Evolutionary conservation across 371 early-diverging fungal species (phyloP).

Genomic region (Mucor velutinosus): DNA sequence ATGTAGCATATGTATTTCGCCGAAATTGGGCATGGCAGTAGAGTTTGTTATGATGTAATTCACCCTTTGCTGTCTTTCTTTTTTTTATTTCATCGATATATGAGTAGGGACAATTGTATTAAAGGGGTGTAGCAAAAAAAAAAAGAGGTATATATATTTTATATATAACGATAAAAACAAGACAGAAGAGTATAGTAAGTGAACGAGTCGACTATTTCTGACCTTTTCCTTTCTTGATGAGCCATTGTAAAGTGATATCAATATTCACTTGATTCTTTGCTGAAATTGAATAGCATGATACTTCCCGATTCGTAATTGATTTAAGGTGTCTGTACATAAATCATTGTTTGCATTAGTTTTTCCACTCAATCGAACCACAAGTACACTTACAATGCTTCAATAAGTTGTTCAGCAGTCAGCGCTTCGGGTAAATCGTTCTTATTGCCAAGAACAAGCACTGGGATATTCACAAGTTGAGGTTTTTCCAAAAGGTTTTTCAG

Average conservation of each 20-base stretch:
- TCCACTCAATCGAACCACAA: not conserved
- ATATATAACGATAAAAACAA: not conserved
- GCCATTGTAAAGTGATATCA: constrained; percentile 96
- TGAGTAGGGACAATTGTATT: not conserved
- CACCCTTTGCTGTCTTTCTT: not conserved
- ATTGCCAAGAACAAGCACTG: constrained; percentile 97
- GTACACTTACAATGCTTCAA: constrained; percentile 80
- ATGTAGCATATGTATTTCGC: not conserved
- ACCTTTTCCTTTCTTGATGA: constrained; percentile 82
- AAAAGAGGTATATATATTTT: not conserved
- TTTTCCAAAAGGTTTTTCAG: constrained; percentile 89
- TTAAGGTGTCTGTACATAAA: constrained; percentile 73
- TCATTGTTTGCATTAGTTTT: not conserved
- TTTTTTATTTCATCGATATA: not conserved
- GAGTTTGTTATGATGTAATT: not conserved
- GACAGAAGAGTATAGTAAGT: not conserved
- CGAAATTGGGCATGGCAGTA: not conserved
- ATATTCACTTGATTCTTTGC: constrained; percentile 98
- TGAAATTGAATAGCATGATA: constrained; percentile 98
- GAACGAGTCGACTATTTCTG: constrained; percentile 43
- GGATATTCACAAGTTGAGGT: constrained; percentile 90
- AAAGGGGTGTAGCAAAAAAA: not conserved
- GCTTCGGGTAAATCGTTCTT: constrained; percentile 98
- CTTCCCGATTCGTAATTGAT: constrained; percentile 93
- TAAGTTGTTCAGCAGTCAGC: constrained; percentile 87